Conservation (phyloP, 139 green algal species). For the Auxenochlorella pyrenoidosa region DNA sequence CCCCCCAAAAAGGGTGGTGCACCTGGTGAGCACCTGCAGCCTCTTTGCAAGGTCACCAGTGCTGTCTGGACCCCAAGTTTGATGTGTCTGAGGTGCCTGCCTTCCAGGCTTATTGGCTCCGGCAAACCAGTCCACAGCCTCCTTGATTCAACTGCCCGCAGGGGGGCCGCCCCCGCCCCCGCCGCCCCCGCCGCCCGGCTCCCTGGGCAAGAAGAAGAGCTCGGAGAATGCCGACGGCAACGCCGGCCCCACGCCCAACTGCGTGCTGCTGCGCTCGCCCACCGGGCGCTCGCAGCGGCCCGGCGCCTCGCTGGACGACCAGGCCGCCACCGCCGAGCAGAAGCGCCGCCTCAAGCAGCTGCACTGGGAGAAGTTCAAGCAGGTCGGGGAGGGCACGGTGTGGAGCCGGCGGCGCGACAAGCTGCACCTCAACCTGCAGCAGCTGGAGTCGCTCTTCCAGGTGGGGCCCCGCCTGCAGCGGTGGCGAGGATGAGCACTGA, state of each 20-base stretch:
- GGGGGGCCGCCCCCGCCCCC: constrained; percentile 19
- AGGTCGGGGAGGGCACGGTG: constrained; percentile 64
- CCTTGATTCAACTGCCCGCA: neutral
- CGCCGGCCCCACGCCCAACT: neutral
- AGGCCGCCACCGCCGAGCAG: constrained; percentile 55
- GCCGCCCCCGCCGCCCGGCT: constrained; percentile 17
- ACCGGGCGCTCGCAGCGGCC: neutral
- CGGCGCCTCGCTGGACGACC: constrained; percentile 14
- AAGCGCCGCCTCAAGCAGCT: constrained; percentile 78
- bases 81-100: neutral
- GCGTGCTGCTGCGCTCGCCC: constrained; percentile 10
- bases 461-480: neutral
- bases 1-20: constrained; percentile 10
- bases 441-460: constrained; percentile 77
- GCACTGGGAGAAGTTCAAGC: constrained; percentile 88
- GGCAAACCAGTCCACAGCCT: neutral
- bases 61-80: neutral
- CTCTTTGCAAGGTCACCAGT: neutral
- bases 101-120: no score
- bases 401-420: constrained; percentile 58
- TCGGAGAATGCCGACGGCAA: neutral
- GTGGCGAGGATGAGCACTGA: no score
- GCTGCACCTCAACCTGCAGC: constrained; percentile 62
- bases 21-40: constrained; percentile 2
- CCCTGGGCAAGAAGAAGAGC: constrained; percentile 29